Percentiles rank a stretch among this genome's conserved stretches.
These are phyloP conservation scores for Pythium phragmitis DNA, from an alignment of 352 stramenopile genomes.

Conservation along the genomic window DNA sequence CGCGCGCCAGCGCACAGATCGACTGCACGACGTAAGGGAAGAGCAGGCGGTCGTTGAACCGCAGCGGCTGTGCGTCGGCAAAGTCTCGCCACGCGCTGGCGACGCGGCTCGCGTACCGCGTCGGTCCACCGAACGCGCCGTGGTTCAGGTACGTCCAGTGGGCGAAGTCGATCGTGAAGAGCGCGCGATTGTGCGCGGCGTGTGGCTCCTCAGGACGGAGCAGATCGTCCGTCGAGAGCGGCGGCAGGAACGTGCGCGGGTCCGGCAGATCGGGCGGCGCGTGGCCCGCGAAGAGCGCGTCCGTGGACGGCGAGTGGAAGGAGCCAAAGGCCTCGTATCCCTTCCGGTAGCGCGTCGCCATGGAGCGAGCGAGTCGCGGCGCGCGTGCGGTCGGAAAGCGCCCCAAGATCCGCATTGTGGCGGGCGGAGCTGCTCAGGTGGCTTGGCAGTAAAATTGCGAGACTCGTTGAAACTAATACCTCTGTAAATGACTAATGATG, in stretches of 20 bases:
- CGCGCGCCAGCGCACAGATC: conserved; percentile 70
- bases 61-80: conserved; percentile 88
- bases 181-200: conserved; percentile 25
- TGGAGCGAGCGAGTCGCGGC: conserved; percentile 2
- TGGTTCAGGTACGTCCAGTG: conserved; percentile 95
- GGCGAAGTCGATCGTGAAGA: conserved; percentile 56
- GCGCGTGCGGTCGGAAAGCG: neutral
- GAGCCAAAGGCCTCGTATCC: conserved; percentile 77
- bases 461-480: too few species aligned
- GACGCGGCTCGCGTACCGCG: conserved; percentile 61
- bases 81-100: conserved; percentile 74
- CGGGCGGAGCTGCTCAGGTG: neutral
- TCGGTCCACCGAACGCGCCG: conserved; percentile 89
- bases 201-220: neutral
- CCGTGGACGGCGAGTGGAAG: conserved; percentile 68
- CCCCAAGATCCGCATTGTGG: neutral
- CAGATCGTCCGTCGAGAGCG: conserved; percentile 14
- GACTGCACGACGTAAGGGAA: conserved; percentile 86
- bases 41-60: conserved; percentile 92
- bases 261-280: conserved; percentile 9
- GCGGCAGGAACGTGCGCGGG: conserved; percentile 23
- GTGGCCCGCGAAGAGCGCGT: conserved; percentile 46
- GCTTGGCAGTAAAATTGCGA: too few species aligned
- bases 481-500: too few species aligned
- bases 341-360: conserved; percentile 11